phyloP scores from a whole-genome alignment of 805 yeast genomes.

The Monosporozyma siamensis region DNA sequence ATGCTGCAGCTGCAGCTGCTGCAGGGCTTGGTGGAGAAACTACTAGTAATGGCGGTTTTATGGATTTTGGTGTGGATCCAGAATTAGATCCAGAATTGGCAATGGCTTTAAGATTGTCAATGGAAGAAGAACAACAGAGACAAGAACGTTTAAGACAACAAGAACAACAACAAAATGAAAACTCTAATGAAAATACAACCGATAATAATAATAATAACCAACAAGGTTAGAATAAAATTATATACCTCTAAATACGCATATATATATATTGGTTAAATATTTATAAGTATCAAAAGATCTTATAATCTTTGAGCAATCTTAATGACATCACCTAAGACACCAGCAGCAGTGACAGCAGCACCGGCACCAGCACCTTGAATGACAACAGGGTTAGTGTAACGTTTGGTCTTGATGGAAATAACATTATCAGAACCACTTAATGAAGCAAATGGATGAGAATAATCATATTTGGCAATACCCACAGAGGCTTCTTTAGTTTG shows the following conservation, averaged over 20 bases:
- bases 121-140: constrained; percentile 90
- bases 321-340: constrained; percentile 88
- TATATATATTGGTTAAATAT: no score
- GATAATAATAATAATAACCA: not conserved
- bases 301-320: constrained; percentile 78
- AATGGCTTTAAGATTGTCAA: constrained; percentile 83
- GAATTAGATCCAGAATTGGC: constrained; percentile 96
- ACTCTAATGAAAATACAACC: constrained; percentile 4
- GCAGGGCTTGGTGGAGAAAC: constrained; percentile 41
- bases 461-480: constrained; percentile 78
- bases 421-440: constrained; percentile 95
- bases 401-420: constrained; percentile 79
- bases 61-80: constrained; percentile 73
- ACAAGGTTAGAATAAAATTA: no score
- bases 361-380: constrained; percentile 98
- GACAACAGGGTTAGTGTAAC: constrained; percentile 88
- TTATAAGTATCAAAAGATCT: no score
- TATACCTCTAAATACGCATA: no score
- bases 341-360: constrained; percentile 69
- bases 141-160: constrained; percentile 61
- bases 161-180: constrained; percentile 14
- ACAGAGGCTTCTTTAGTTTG: constrained; percentile 63
- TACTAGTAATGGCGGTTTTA: constrained; percentile 41
- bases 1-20: constrained; percentile 33
- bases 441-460: constrained; percentile 91